phyloP scores from a whole-genome alignment of 75 land plant genomes.

The Pinus taeda region DNA sequence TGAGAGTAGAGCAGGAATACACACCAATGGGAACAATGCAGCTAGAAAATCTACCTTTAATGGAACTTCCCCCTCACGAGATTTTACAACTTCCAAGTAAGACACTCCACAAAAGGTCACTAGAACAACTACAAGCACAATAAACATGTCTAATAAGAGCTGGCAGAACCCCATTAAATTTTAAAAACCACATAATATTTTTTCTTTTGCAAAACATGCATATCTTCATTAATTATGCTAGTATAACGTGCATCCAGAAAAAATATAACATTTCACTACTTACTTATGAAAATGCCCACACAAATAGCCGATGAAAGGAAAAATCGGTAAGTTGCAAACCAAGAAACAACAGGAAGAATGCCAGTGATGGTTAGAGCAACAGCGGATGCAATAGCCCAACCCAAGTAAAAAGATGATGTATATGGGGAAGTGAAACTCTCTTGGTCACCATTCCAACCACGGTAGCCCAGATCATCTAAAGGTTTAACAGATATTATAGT shows the following conservation, averaged over 20 bases:
- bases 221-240: background rate
- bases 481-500: slow-evolving; percentile 89
- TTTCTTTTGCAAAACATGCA: background rate
- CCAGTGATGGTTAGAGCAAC: slow-evolving; percentile 87
- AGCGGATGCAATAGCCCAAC: slow-evolving; percentile 89
- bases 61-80: slow-evolving; percentile 70
- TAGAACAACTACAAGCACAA: slow-evolving; percentile 65
- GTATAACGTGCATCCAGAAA: background rate
- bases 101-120: slow-evolving; percentile 96
- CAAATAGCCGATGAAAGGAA: slow-evolving; percentile 94
- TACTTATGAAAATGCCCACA: slow-evolving; percentile 82
- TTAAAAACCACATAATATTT: background rate
- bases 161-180: too few species aligned
- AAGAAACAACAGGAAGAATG: slow-evolving; percentile 82
- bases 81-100: slow-evolving; percentile 70
- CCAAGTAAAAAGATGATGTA: slow-evolving; percentile 86
- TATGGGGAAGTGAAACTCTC: slow-evolving; percentile 72
- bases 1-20: slow-evolving; percentile 87
- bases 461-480: slow-evolving; percentile 70
- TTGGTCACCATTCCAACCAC: slow-evolving; percentile 52
- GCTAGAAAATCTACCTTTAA: slow-evolving; percentile 88
- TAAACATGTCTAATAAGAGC: slow-evolving; percentile 1
- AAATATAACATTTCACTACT: background rate
- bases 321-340: slow-evolving; percentile 98
- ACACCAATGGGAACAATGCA: slow-evolving; percentile 85